phyloP scores from a whole-genome alignment of 345 rosid genomes.

The Brassica nigra region DNA sequence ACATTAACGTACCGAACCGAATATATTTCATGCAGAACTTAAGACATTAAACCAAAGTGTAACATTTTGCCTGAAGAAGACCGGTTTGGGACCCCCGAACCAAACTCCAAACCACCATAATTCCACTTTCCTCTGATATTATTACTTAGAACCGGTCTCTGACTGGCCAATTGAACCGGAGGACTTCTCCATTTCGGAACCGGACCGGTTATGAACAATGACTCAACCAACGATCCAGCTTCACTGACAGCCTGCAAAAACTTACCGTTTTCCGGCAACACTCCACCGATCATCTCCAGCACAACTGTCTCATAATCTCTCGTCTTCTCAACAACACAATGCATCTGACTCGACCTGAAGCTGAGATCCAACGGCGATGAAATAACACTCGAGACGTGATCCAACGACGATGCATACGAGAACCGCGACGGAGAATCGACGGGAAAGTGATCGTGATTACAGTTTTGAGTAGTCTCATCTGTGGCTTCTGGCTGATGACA shows the following conservation, averaged over 20 bases:
- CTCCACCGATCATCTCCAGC: conserved; percentile 36
- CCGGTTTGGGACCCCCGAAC: conserved; percentile 26
- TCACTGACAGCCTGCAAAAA: conserved; percentile 47
- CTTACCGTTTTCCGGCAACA: conserved; percentile 51
- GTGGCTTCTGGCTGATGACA: not conserved
- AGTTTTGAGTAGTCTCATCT: not conserved
- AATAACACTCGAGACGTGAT: not conserved
- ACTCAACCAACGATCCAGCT: conserved; percentile 48
- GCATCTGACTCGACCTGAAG: conserved; percentile 5
- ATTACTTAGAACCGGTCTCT: conserved; percentile 16
- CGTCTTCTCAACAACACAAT: not conserved
- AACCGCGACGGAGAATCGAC: conserved; percentile 13
- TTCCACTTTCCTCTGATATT: not conserved
- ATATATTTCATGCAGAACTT: not conserved
- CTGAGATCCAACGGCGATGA: conserved; percentile 22
- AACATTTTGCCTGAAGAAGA: conserved; percentile 10
- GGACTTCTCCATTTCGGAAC: conserved; percentile 54
- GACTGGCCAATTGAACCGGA: conserved; percentile 40
- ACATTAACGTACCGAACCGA: not conserved
- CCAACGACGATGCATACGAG: conserved; percentile 11
- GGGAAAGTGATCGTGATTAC: not conserved
- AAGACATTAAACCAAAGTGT: conserved; percentile 12
- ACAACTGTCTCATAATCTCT: conserved; percentile 29
- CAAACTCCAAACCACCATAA: conserved; percentile 27
- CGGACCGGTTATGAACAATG: conserved; percentile 42